Base-by-base conservation (phyloP, 257 asterid genomes). In the Rehmannia glutinosa region DNA sequence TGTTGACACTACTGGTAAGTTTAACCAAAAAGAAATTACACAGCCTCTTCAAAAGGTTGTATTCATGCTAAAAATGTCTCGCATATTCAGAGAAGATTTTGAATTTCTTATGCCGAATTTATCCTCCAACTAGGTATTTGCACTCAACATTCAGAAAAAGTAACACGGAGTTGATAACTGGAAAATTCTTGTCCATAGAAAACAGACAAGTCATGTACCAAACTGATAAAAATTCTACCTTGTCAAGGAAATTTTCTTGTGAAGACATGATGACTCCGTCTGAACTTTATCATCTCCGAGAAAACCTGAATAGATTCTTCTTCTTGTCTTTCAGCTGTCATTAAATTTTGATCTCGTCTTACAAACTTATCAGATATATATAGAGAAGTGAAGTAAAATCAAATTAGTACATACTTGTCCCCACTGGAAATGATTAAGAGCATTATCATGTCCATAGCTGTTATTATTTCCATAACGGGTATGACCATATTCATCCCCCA, bases 401-500 rank as follows among this genome's bases (percentile, higher is more conserved):
- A 23, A 55, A 64, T 13, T 41, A 60, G 20, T 62, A 60, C 88
- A 70, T 86, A 92, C 98, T 60, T 75, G 92, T 59, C 73, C 78
- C 98, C 98, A 92, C 68, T 82, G 98, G 84, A 92, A 92, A 78
- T 89, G 75, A 71, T 92, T 92, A 65, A 87, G 80, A 41, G 96
- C 78, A 74, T 71, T 87, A 71, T 92, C 98, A 75, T 89, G 98
- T 65, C 98, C 98, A 59, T 92, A 92, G 66, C 98, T 92, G 81
- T 92, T 92, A 75, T 92, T 92, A 70, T 92, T 92, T 68, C 98
- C 98, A 56, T 73, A 71, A 65, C 98, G 97, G 65, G 98, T 92
- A 70, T 92, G 98, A 8, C 81, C 98, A 71, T 92, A 92, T 70
- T 92, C 98, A 84, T 92, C 98, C 66, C 98, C 98, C 98, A 89